phyloP scores from a whole-genome alignment of 257 asterid genomes.

The Cinchona pubescens region DNA sequence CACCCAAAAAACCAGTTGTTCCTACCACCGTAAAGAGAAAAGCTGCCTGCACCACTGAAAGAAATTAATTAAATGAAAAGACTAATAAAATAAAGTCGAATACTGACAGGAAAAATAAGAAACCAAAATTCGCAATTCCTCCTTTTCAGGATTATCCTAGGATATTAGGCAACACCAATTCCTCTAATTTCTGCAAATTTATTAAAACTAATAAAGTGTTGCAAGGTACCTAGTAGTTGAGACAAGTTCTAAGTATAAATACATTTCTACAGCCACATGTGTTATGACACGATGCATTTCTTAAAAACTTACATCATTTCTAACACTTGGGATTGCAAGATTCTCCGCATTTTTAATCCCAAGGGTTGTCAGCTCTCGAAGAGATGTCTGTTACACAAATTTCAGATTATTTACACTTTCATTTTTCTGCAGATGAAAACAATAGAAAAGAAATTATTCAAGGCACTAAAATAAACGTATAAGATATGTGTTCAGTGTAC shows the following conservation, averaged over 20 bases:
- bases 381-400: slow-evolving; percentile 63
- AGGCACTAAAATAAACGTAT: slow-evolving; percentile 9
- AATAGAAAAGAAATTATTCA: slow-evolving; percentile 12
- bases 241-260: slow-evolving; percentile 4
- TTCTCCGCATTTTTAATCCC: slow-evolving; percentile 91
- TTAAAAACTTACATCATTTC: slow-evolving; percentile 77
- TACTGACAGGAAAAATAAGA: neutral
- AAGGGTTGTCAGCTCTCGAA: slow-evolving; percentile 80
- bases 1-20: slow-evolving; percentile 71
- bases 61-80: slow-evolving; percentile 57
- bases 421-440: slow-evolving; percentile 5
- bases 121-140: neutral
- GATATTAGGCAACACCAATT: neutral
- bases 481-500: neutral
- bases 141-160: neutral
- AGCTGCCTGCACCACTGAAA: slow-evolving; percentile 95
- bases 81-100: neutral
- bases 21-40: slow-evolving; percentile 96
- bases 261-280: neutral
- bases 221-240: neutral
- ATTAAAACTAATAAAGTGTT: neutral
- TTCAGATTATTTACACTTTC: slow-evolving; percentile 17
- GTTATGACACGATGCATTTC: slow-evolving; percentile 5
- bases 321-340: slow-evolving; percentile 85
- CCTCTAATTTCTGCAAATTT: neutral